A percentile compares a stretch with the other conserved stretches of the same genome.
Evolutionary conservation across 2,329 filamentous ascomycete species (phyloP).

Genomic region (Aspergillus carbonarius): DNA sequence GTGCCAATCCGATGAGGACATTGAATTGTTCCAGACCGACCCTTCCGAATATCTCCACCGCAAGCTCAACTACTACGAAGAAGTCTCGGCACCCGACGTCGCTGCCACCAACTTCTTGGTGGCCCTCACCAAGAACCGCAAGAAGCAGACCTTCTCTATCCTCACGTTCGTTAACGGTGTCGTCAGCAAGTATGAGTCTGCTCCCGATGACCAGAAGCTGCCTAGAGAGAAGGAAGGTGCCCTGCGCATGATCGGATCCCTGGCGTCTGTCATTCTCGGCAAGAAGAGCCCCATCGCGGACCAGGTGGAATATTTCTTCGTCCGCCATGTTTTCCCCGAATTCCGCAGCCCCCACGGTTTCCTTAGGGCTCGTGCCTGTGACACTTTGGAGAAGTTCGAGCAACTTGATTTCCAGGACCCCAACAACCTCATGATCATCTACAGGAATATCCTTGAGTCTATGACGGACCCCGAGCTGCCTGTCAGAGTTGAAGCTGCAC

Average conservation of each 20-base stretch:
- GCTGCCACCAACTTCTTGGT: constrained; percentile 96
- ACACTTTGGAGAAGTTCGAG: constrained; percentile 97
- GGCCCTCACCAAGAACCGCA: constrained; percentile 86
- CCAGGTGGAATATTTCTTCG: constrained; percentile 97
- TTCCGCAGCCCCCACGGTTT: constrained; percentile 92
- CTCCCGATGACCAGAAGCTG: constrained; percentile 85
- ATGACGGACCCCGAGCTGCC: constrained; percentile 94
- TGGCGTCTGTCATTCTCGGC: constrained; percentile 88
- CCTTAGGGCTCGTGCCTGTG: constrained; percentile 89
- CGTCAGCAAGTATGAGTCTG: constrained; percentile 86
- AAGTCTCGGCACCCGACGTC: constrained; percentile 91
- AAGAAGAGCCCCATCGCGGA: constrained; percentile 99
- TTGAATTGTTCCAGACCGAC: constrained; percentile 90
- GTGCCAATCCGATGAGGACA: constrained; percentile 86
- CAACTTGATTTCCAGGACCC: constrained; percentile 95
- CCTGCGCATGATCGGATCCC: constrained; percentile 91
- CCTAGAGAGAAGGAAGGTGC: constrained; percentile 95
- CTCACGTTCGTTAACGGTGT: constrained; percentile 93
- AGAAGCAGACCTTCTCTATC: constrained; percentile 94
- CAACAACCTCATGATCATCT: constrained; percentile 93
- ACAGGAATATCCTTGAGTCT: constrained; percentile 92
- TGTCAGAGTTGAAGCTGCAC: constrained; percentile 87
- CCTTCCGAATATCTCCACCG: constrained; percentile 96
- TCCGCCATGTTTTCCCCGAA: constrained; percentile 96
- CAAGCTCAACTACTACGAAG: constrained; percentile 97